Conservation (phyloP, 1,284 basidiomycete genomes). For the Marasmius oreades region DNA sequence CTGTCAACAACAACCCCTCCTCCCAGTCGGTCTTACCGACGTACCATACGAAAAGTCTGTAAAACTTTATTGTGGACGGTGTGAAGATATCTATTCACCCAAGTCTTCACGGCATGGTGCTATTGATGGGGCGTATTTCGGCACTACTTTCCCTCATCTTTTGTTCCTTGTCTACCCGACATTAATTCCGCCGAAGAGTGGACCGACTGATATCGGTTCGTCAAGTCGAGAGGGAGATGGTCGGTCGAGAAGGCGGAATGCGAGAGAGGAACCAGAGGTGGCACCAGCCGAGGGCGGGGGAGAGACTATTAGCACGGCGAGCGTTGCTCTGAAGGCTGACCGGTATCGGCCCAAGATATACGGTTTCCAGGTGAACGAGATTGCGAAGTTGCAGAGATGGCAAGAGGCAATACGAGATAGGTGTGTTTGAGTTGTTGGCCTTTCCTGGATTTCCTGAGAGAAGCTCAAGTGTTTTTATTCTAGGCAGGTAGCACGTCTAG, state of each 20-base stretch:
- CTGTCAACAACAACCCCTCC: slow-evolving; percentile 87
- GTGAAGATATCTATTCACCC: slow-evolving; percentile 95
- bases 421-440: slow-evolving; percentile 36
- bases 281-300: slow-evolving; percentile 46
- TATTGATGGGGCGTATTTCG: slow-evolving; percentile 96
- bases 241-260: slow-evolving; percentile 28
- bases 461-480: background rate
- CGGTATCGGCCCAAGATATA: slow-evolving; percentile 89
- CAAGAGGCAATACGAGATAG: slow-evolving; percentile 85
- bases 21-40: slow-evolving; percentile 94
- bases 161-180: slow-evolving; percentile 93
- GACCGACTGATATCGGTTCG: slow-evolving; percentile 47
- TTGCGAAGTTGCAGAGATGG: slow-evolving; percentile 91
- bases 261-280: slow-evolving; percentile 39
- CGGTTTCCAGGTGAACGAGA: slow-evolving; percentile 92
- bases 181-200: slow-evolving; percentile 82
- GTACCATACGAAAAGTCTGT: slow-evolving; percentile 95
- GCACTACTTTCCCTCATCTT: slow-evolving; percentile 94
- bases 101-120: slow-evolving; percentile 93
- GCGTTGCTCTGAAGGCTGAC: slow-evolving; percentile 83
- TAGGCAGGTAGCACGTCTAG: slow-evolving; percentile 12
- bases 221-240: slow-evolving; percentile 16
- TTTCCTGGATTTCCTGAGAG: background rate
- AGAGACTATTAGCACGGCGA: slow-evolving; percentile 70
- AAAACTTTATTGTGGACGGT: slow-evolving; percentile 94